Conservation (phyloP, 441 rosid species). For the Adansonia madagascariensis region DNA sequence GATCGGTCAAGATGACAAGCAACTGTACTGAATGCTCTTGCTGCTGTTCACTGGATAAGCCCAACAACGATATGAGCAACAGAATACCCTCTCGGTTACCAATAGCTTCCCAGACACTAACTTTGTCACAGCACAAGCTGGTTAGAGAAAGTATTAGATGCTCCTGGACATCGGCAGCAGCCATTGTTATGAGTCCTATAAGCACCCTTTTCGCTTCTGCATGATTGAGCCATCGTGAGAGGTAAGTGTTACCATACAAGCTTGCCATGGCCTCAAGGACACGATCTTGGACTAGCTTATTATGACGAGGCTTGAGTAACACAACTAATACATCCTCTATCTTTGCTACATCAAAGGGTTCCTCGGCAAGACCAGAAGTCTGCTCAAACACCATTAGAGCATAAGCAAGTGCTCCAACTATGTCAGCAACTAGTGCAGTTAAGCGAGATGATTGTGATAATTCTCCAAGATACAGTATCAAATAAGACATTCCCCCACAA, state of each 20-base stretch:
- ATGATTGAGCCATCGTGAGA: constrained; percentile 52
- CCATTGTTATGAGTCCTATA: constrained; percentile 70
- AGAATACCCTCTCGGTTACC: constrained; percentile 86
- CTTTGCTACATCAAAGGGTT: constrained; percentile 54
- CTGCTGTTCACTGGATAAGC: constrained; percentile 76
- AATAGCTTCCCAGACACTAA: constrained; percentile 80
- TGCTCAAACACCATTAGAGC: constrained; percentile 72
- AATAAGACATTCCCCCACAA: constrained; percentile 75
- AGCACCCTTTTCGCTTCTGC: constrained; percentile 80
- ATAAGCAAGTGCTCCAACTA: constrained; percentile 84
- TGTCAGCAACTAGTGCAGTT: constrained; percentile 73
- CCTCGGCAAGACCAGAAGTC: constrained; percentile 43
- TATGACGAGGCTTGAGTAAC: constrained; percentile 72
- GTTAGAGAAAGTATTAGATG: constrained; percentile 60
- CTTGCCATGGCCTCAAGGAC: constrained; percentile 89
- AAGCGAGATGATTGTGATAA: constrained; percentile 75
- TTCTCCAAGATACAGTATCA: constrained; percentile 70
- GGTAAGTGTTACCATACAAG: constrained; percentile 63
- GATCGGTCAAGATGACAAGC: constrained; percentile 73
- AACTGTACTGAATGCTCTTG: constrained; percentile 75
- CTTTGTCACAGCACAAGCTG: constrained; percentile 54
- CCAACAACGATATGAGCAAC: constrained; percentile 73
- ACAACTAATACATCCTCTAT: constrained; percentile 64
- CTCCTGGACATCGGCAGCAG: constrained; percentile 61
- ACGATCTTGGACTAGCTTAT: constrained; percentile 75